Evolutionary conservation across 2,329 filamentous ascomycete genomes (phyloP).

Genomic region (Cercospora brassicicola): DNA sequence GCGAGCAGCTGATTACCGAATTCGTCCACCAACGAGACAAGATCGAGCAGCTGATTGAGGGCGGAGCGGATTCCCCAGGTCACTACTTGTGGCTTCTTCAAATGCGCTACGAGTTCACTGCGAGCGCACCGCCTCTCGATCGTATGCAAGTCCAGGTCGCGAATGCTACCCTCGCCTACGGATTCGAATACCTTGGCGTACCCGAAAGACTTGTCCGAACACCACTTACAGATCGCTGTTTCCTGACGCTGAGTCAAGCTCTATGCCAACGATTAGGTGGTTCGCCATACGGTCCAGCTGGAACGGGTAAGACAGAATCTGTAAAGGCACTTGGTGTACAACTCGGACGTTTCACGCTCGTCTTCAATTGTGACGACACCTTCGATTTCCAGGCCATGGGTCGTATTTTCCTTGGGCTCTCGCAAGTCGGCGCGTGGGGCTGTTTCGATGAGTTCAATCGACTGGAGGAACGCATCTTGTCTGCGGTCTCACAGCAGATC

Average conservation of each 20-base stretch:
- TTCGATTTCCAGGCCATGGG: conserved; percentile 99
- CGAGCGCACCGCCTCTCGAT: conserved; percentile 76
- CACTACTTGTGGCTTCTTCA: conserved; percentile 93
- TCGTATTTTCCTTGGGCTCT: conserved; percentile 97
- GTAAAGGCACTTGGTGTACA: conserved; percentile 97
- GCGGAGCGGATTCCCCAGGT: conserved; percentile 70
- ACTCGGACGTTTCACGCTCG: conserved; percentile 93
- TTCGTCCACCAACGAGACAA: conserved; percentile 96
- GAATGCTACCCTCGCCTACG: conserved; percentile 91
- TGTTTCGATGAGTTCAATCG: conserved; percentile 99
- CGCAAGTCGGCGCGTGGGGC: conserved; percentile 97
- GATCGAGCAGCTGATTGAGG: conserved; percentile 79
- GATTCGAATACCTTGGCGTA: conserved; percentile 96
- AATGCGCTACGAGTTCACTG: conserved; percentile 91
- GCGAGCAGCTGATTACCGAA: conserved; percentile 97
- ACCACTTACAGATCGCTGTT: conserved; percentile 95
- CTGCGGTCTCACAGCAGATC: conserved; percentile 97
- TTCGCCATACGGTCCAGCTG: conserved; percentile 94
- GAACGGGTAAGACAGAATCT: conserved; percentile 98
- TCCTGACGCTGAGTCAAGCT: conserved; percentile 94
- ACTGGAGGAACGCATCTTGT: conserved; percentile 94
- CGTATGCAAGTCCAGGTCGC: conserved; percentile 93
- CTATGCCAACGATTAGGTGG: conserved; percentile 92
- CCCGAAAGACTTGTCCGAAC: conserved; percentile 94
- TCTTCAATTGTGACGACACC: conserved; percentile 99